Evolutionary conservation across 225 moss, liverwort and hornwort genomes (phyloP), one percentile per base, ranked within the genome.

Genomic region (Polytrichum commune): DNA sequence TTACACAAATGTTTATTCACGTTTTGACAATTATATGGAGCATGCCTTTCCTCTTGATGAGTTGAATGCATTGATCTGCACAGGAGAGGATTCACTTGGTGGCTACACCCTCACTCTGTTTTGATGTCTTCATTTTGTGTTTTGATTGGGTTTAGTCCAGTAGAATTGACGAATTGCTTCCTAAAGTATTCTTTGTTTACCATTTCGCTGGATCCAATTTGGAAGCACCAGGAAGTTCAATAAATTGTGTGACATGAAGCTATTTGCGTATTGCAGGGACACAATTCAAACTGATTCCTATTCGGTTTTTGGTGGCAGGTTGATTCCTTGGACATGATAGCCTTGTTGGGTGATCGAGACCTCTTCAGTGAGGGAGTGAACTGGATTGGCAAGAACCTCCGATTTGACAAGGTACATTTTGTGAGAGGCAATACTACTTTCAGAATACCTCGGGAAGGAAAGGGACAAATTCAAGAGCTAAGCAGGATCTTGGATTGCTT

Each of bases 281-380:
- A 62, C 6, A 33, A 33, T 22, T 29, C 62, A 20, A 55, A 20
- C 19, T 28, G 24, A 64, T 35, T 10, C 26, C 2, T 35, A 35
- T 35, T 74, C 18, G 22, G 19, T 19, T 67, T 72, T 66, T 24
- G 32, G 62, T 82, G 58, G 46, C 80, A 93, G 93, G 86, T 97
- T 75, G 96, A 97, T 88, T 78, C 96, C 23, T 82, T 97, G 79
- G 96, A 97, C 69, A 97, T 97, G 96, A 89, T 97, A 70, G 96
- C 96, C 16, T 64, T 97, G 63, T 78, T 97, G 75, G 96, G 96
- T 27, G 96, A 97, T 79, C 84, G 33, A 53, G 64, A 70, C 26
- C 80, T 76, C 62, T 97, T 97, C 75, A 85, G 86, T 67, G 83
- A 89, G 62, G 89, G 86, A 73, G 96, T 97, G 55, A 87, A 30